Conservation (phyloP, 179 eudicot genomes). For the Spergularia azorica region DNA sequence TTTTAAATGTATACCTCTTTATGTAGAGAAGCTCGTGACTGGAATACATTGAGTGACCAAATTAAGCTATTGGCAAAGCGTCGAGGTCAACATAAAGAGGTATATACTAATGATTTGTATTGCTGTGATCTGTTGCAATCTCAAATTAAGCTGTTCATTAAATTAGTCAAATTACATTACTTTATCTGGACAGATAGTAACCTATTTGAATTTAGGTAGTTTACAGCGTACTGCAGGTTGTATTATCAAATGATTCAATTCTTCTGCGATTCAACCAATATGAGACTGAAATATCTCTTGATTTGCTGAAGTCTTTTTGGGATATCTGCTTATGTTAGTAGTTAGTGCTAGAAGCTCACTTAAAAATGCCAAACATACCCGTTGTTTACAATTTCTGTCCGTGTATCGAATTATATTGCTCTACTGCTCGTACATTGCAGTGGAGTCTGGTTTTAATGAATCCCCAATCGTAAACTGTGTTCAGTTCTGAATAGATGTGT, state of each 20-base stretch:
- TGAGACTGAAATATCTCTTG: background rate
- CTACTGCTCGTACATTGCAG: background rate
- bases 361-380: background rate
- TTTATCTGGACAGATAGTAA: background rate
- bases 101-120: conserved; percentile 14
- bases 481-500: no score
- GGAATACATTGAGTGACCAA: conserved; percentile 94
- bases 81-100: conserved; percentile 96
- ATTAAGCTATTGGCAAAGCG: conserved; percentile 82
- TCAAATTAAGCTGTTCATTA: background rate
- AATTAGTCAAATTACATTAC: no score
- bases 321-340: background rate
- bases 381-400: background rate
- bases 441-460: no score
- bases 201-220: background rate
- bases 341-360: background rate
- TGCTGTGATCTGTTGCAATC: background rate
- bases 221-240: background rate
- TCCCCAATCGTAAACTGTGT: no score
- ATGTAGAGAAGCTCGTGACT: conserved; percentile 73
- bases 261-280: background rate
- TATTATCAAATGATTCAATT: background rate
- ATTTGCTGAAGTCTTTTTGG: background rate
- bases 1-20: no score
- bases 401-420: background rate